Conservation (phyloP, 1,139 yeast genomes). For the Zygotorulaspora mrakii region DNA sequence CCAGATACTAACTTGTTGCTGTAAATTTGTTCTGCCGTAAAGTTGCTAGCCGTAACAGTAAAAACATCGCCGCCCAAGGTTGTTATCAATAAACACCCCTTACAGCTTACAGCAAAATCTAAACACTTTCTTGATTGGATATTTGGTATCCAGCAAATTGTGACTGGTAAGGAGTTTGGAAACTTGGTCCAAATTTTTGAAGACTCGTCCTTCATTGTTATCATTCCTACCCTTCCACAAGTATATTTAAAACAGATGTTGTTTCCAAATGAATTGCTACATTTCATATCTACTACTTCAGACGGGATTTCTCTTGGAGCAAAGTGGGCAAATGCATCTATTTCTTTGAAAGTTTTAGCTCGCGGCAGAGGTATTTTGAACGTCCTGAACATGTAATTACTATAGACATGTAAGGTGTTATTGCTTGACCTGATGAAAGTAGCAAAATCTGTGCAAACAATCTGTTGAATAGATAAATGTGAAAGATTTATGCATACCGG, state of each 20-base stretch:
- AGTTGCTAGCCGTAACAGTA: conserved; percentile 27
- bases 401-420: conserved; percentile 61
- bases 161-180: conserved; percentile 27
- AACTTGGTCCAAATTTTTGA: conserved; percentile 27
- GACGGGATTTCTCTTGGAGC: conserved; percentile 28
- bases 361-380: conserved; percentile 41
- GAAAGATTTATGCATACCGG: conserved; percentile 24
- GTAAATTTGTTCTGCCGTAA: conserved; percentile 21
- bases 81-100: conserved; percentile 66
- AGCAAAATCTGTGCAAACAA: conserved; percentile 64
- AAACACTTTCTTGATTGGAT: conserved; percentile 34
- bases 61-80: conserved; percentile 67
- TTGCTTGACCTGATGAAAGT: conserved; percentile 62
- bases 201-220: conserved; percentile 23
- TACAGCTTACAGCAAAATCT: conserved; percentile 65
- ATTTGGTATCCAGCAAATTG: conserved; percentile 38
- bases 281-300: conserved; percentile 29
- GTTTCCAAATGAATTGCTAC: conserved; percentile 33
- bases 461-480: conserved; percentile 45
- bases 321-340: conserved; percentile 30
- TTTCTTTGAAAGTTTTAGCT: conserved; percentile 18
- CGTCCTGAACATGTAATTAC: conserved; percentile 55
- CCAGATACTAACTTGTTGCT: conserved; percentile 31
- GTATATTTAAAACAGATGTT: conserved; percentile 29
- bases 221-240: conserved; percentile 34